Conservation (phyloP, 2,329 filamentous ascomycete genomes). For the Aureobasidium sp. region DNA sequence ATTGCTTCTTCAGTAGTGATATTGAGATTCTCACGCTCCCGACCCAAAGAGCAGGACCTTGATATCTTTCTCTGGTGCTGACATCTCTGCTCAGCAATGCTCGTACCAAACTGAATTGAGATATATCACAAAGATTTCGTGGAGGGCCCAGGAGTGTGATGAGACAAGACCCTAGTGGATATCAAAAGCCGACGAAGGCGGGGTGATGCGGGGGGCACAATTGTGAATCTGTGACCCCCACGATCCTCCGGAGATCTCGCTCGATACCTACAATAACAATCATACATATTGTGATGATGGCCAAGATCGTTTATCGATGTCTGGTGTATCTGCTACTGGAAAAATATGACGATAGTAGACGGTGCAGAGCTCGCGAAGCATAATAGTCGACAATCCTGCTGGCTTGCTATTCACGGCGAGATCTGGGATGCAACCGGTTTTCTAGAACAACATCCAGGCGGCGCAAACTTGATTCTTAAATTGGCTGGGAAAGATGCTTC, state of each 20-base stretch:
- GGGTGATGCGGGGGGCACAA: background rate
- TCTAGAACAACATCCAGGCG: constrained; percentile 79
- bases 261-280: background rate
- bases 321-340: too few relatives aligned
- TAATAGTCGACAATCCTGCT: constrained; percentile 73
- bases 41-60: constrained; percentile 45
- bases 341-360: background rate
- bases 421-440: constrained; percentile 87
- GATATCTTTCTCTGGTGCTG: background rate
- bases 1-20: background rate
- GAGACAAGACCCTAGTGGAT: background rate
- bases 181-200: background rate
- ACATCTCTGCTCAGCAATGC: background rate
- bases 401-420: constrained; percentile 79
- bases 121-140: background rate
- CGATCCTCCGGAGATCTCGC: background rate
- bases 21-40: constrained; percentile 37
- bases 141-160: background rate
- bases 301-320: background rate
- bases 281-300: background rate
- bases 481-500: constrained; percentile 47
- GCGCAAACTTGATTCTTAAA: constrained; percentile 39
- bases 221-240: background rate
- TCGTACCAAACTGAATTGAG: background rate
- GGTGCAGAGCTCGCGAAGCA: constrained; percentile 61